A percentile compares a stretch with the other conserved stretches of the same genome.
phyloP scores from a whole-genome alignment of 345 rosid genomes.

The Angophora floribunda region DNA sequence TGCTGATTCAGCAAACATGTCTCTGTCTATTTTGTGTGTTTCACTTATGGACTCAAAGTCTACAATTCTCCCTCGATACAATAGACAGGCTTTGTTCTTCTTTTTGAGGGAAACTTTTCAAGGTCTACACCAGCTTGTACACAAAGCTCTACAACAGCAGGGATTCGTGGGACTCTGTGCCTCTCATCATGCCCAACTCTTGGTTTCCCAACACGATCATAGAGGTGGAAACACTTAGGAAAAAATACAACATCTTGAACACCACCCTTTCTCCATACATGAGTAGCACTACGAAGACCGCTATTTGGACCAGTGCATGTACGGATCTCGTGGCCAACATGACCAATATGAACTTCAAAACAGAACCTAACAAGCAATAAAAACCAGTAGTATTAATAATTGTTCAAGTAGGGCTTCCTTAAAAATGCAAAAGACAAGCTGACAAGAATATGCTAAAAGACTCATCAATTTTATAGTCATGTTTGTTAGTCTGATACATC shows the following conservation, averaged over 20 bases:
- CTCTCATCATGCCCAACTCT: slow-evolving; percentile 65
- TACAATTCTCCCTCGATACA: slow-evolving; percentile 82
- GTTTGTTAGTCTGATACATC: not conserved
- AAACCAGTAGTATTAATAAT: not conserved
- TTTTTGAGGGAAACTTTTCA: slow-evolving; percentile 49
- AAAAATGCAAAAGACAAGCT: not conserved
- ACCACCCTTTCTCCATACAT: slow-evolving; percentile 72
- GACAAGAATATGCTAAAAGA: not conserved
- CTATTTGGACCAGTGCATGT: slow-evolving; percentile 73
- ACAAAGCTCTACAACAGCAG: slow-evolving; percentile 80
- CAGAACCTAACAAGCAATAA: slow-evolving; percentile 37
- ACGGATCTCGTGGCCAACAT: slow-evolving; percentile 66
- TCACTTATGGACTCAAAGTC: slow-evolving; percentile 49
- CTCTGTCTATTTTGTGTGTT: slow-evolving; percentile 1
- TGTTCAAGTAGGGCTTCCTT: not conserved
- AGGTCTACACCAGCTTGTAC: slow-evolving; percentile 77
- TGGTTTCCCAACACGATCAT: slow-evolving; percentile 77
- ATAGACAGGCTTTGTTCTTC: slow-evolving; percentile 77
- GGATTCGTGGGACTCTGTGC: slow-evolving; percentile 32
- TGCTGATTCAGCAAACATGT: not conserved
- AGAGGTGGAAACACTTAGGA: slow-evolving; percentile 73
- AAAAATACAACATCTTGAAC: slow-evolving; percentile 40
- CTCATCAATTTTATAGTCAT: not conserved
- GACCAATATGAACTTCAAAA: slow-evolving; percentile 59
- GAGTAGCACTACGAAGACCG: slow-evolving; percentile 56